Conservation (phyloP, 2,329 filamentous ascomycete species). For the Sporothrix humicola region DNA sequence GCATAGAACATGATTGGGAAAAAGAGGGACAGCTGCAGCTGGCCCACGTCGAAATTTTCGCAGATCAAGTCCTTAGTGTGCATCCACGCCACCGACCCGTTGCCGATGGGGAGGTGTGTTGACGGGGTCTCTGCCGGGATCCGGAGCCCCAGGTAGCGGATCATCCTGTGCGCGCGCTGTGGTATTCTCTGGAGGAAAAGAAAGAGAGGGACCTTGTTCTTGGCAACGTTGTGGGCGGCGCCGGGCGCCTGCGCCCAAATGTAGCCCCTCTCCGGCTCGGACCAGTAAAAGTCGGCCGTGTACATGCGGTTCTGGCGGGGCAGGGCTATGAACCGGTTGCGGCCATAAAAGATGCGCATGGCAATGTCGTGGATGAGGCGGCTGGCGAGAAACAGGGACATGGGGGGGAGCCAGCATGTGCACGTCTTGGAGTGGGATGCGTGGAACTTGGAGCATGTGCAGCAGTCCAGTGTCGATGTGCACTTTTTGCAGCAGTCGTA, state of each 20-base stretch:
- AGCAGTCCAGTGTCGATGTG: constrained; percentile 24
- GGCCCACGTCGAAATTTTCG: background rate
- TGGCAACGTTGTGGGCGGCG: background rate
- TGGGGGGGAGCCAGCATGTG: constrained; percentile 24
- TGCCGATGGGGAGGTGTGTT: background rate
- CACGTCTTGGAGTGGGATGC: constrained; percentile 14
- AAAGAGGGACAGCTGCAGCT: constrained; percentile 19
- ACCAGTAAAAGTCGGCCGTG: background rate
- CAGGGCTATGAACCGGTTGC: constrained; percentile 24
- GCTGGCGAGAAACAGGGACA: constrained; percentile 8
- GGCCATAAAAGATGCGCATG: constrained; percentile 6
- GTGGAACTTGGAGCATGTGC: constrained; percentile 6
- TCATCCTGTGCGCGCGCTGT: background rate
- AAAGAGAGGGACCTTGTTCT: background rate
- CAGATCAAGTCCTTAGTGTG: background rate
- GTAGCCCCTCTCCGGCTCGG: background rate
- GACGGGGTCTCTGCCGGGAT: background rate
- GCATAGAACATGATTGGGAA: background rate
- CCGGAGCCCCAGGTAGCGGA: constrained; percentile 4
- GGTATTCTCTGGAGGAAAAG: background rate
- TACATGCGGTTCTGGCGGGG: background rate
- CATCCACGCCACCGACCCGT: background rate
- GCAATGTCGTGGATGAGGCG: constrained; percentile 6
- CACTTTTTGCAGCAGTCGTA: constrained; percentile 24
- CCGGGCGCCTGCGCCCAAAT: background rate